Conservation (phyloP, 164 flowering plant genomes). For the Santalum album region DNA sequence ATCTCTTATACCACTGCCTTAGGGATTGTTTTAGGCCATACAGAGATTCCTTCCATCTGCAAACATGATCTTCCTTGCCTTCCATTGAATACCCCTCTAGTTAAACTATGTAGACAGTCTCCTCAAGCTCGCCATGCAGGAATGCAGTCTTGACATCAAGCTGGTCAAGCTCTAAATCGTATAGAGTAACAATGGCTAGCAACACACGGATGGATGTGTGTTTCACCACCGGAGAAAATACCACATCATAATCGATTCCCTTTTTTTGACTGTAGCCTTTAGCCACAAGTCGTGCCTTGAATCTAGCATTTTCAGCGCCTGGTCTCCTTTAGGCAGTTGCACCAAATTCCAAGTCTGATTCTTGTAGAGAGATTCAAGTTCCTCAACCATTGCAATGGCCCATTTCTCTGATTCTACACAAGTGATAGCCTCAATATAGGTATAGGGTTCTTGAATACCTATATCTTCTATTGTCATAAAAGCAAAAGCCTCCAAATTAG, state of each 20-base stretch:
- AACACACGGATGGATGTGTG: not conserved
- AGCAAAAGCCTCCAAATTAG: not conserved
- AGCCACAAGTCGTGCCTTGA: not conserved
- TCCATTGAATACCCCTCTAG: too few species aligned
- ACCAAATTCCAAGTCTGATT: conserved; percentile 1
- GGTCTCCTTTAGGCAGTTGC: not conserved
- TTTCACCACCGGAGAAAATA: not conserved
- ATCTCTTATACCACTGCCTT: too few species aligned
- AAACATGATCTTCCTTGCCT: too few species aligned
- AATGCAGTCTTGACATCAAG: too few species aligned
- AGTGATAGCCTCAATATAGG: not conserved
- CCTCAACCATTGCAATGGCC: not conserved
- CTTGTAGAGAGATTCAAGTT: not conserved
- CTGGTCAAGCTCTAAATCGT: too few species aligned
- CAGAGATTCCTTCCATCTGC: too few species aligned
- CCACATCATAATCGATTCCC: not conserved
- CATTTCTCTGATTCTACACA: not conserved
- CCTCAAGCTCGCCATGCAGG: too few species aligned
- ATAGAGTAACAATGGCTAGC: too few species aligned
- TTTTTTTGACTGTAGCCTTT: not conserved
- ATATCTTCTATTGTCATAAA: not conserved
- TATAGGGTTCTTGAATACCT: not conserved
- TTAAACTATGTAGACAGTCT: too few species aligned
- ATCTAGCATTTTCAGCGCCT: not conserved
- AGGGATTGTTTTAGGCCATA: too few species aligned